These are phyloP conservation scores for Ailanthus altissimus DNA, from an alignment of 345 rosid species.

Conservation along the genomic window DNA sequence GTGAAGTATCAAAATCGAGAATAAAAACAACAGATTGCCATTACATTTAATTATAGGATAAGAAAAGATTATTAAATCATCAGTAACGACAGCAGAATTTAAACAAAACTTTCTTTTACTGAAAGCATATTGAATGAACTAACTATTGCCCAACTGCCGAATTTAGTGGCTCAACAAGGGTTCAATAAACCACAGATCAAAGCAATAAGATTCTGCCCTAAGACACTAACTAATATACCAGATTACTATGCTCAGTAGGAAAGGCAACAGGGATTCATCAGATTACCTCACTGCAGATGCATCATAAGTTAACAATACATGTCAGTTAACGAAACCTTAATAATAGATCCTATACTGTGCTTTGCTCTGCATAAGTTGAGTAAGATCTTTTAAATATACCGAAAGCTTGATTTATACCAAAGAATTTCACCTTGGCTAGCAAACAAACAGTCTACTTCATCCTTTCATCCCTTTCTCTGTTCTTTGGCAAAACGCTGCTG, in stretches of 20 bases:
- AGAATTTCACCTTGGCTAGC: not conserved
- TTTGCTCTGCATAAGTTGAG: not conserved
- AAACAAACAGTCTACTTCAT: constrained; percentile 14
- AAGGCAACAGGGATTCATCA: not conserved
- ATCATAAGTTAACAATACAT: not conserved
- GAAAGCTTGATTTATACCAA: not conserved
- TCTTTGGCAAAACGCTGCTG: constrained; percentile 35
- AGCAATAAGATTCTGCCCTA: not conserved
- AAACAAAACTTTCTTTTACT: not conserved
- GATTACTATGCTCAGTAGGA: not conserved
- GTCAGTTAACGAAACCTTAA: not conserved
- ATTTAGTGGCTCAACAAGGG: not conserved
- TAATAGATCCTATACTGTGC: not conserved
- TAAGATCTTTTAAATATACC: not conserved
- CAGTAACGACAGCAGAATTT: not conserved
- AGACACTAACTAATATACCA: not conserved
- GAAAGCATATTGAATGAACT: not conserved
- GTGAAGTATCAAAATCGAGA: not conserved
- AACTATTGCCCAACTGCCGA: not conserved
- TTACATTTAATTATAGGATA: not conserved
- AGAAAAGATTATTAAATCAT: not conserved
- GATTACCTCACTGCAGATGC: not conserved
- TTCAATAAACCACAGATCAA: not conserved
- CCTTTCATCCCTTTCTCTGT: constrained; percentile 28
- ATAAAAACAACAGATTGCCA: not conserved